Evolutionary conservation across 1,284 basidiomycete genomes (phyloP).

Genomic region (Schizophyllum amplum): DNA sequence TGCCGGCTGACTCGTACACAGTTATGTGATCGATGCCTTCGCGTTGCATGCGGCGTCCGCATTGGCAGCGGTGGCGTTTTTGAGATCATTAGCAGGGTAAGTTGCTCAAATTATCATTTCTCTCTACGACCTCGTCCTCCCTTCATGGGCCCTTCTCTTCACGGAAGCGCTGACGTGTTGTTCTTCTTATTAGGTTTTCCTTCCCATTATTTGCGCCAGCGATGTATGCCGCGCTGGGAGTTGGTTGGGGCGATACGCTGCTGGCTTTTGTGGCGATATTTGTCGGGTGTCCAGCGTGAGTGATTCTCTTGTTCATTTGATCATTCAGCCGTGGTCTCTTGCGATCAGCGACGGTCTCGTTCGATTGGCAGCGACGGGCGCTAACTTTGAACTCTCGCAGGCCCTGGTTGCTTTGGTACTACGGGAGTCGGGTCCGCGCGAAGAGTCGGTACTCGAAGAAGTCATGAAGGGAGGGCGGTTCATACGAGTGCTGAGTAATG

Average conservation of each 20-base stretch:
- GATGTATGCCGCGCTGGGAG: slow-evolving; percentile 57
- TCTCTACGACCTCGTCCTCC: not conserved
- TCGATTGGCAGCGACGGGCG: not conserved
- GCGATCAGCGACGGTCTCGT: too few relatives aligned
- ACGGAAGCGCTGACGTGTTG: slow-evolving; percentile 50
- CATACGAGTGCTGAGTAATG: too few relatives aligned
- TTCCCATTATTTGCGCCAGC: slow-evolving; percentile 63
- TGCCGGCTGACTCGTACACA: too few relatives aligned
- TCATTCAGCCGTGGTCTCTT: too few relatives aligned
- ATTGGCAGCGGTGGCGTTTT: slow-evolving; percentile 15
- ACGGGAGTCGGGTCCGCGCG: slow-evolving; percentile 37
- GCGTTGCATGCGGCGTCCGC: slow-evolving; percentile 58
- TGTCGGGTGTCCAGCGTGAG: slow-evolving; percentile 59
- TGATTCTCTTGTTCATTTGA: slow-evolving; percentile 7
- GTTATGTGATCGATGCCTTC: slow-evolving; percentile 63
- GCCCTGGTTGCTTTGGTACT: slow-evolving; percentile 47
- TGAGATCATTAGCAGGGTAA: not conserved
- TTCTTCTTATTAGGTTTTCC: slow-evolving; percentile 52
- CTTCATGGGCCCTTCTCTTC: not conserved
- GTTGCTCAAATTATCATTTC: not conserved
- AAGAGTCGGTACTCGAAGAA: slow-evolving; percentile 21
- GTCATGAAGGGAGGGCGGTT: too few relatives aligned
- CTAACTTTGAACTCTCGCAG: slow-evolving; percentile 18
- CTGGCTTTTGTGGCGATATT: slow-evolving; percentile 46
- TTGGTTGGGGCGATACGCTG: slow-evolving; percentile 57